Conservation (phyloP, 352 stramenopile species). For the Phytophthora citrophthora region DNA sequence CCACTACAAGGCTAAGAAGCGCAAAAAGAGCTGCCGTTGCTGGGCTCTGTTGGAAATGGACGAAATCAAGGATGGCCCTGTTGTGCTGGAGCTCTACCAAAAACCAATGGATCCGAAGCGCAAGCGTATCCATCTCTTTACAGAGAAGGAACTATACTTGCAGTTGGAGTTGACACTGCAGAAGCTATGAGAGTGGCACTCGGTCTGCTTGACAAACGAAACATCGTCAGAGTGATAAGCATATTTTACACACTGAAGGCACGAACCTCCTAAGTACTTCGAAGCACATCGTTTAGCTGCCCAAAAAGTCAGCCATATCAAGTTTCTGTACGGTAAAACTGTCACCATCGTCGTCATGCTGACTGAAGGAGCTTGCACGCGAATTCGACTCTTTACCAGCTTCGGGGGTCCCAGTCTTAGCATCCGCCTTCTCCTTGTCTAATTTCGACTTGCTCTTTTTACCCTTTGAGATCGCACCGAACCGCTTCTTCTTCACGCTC, state of each 20-base stretch:
- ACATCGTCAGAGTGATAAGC: neutral
- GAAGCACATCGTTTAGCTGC: constrained; percentile 26
- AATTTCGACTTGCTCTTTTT: constrained; percentile 42
- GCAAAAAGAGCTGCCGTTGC: constrained; percentile 79
- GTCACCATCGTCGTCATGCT: constrained; percentile 43
- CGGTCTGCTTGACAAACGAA: neutral
- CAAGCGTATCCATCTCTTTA: constrained; percentile 77
- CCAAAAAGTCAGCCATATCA: constrained; percentile 80
- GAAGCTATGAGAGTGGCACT: constrained; percentile 22
- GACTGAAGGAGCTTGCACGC: constrained; percentile 49
- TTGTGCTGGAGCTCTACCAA: constrained; percentile 69
- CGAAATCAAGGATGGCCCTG: constrained; percentile 45
- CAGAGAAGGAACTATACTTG: constrained; percentile 73
- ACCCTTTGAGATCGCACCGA: constrained; percentile 40
- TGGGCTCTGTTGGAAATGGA: constrained; percentile 79
- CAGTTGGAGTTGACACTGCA: constrained; percentile 50
- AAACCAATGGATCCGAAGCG: constrained; percentile 73
- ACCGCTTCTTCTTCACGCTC: constrained; percentile 53
- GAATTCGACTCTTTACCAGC: constrained; percentile 40
- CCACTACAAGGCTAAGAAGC: constrained; percentile 82
- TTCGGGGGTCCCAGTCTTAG: constrained; percentile 18
- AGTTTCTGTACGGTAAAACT: constrained; percentile 78
- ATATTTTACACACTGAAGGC: too few relatives aligned
- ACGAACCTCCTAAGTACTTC: neutral
- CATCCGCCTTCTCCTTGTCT: constrained; percentile 42